A percentile compares a stretch with the other conserved stretches of the same genome.
phyloP scores from a whole-genome alignment of 2,329 filamentous ascomycete genomes.

The Fusarium siculi region DNA sequence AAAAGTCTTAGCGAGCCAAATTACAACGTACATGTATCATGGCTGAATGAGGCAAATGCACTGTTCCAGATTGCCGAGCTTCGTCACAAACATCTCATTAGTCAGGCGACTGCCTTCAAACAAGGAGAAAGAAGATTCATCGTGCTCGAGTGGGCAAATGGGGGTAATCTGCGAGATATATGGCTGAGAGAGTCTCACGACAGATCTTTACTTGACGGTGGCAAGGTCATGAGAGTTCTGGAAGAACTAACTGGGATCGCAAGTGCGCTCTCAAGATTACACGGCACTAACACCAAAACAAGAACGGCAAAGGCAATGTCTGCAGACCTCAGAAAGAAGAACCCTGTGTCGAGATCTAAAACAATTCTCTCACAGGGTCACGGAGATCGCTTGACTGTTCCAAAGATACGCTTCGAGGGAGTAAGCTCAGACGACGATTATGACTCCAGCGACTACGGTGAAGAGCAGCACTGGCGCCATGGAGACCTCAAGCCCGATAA shows the following conservation, averaged over 20 bases:
- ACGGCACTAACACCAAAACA: neutral
- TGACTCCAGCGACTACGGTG: neutral
- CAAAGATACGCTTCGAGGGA: neutral
- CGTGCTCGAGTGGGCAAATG: slow-evolving; percentile 30
- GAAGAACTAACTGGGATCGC: slow-evolving; percentile 21
- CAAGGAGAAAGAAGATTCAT: slow-evolving; percentile 1
- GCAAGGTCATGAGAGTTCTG: slow-evolving; percentile 6
- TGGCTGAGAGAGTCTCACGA: neutral
- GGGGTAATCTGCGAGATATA: slow-evolving; percentile 23
- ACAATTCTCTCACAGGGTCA: neutral
- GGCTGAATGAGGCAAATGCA: slow-evolving; percentile 3
- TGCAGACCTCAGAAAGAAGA: neutral
- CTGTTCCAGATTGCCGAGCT: slow-evolving; percentile 14
- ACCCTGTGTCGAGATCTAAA: neutral
- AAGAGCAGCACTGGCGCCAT: slow-evolving; percentile 22
- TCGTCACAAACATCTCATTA: slow-evolving; percentile 16
- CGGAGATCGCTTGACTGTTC: neutral
- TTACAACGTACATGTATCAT: neutral
- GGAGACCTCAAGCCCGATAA: slow-evolving; percentile 33
- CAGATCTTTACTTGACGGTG: neutral
- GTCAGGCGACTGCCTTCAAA: slow-evolving; percentile 16
- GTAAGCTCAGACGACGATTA: neutral
- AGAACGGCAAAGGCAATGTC: neutral
- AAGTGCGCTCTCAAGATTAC: slow-evolving; percentile 15
- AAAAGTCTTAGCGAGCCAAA: neutral